These are phyloP conservation scores for Hamamelis virginiana DNA, from an alignment of 164 flowering plant genomes.

Conservation along the genomic window DNA sequence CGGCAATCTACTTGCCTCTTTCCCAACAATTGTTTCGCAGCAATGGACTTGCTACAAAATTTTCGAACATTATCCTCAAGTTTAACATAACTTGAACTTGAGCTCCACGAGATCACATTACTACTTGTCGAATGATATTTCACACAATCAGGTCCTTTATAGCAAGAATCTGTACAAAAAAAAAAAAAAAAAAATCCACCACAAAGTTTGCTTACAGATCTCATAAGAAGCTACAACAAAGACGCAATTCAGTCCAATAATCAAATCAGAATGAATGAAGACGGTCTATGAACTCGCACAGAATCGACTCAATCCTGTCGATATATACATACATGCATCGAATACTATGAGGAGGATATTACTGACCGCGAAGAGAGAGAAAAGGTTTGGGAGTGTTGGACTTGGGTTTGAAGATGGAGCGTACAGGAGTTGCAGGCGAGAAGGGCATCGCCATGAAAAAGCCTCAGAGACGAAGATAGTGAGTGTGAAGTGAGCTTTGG, in stretches of 20 bases:
- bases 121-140: constrained; percentile 18
- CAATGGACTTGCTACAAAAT: constrained; percentile 26
- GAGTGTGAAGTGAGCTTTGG: background rate
- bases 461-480: background rate
- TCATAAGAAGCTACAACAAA: background rate
- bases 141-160: constrained; percentile 15
- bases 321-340: too few species aligned
- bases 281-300: too few species aligned
- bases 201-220: too few species aligned
- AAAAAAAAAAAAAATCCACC: background rate
- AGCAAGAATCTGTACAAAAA: constrained; percentile 25
- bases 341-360: background rate
- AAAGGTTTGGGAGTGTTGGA: constrained; percentile 25
- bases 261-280: too few species aligned
- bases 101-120: constrained; percentile 37
- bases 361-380: constrained; percentile 34
- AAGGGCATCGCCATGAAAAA: constrained; percentile 45
- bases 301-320: background rate
- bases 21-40: constrained; percentile 16
- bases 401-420: constrained; percentile 26
- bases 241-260: too few species aligned
- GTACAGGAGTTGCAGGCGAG: constrained; percentile 39
- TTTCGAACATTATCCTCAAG: constrained; percentile 24
- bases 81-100: constrained; percentile 49
- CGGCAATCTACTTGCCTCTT: constrained; percentile 34